Evolutionary conservation across 148 eudicot species (phyloP).

Genomic region (Rhododendron ferrugineum): DNA sequence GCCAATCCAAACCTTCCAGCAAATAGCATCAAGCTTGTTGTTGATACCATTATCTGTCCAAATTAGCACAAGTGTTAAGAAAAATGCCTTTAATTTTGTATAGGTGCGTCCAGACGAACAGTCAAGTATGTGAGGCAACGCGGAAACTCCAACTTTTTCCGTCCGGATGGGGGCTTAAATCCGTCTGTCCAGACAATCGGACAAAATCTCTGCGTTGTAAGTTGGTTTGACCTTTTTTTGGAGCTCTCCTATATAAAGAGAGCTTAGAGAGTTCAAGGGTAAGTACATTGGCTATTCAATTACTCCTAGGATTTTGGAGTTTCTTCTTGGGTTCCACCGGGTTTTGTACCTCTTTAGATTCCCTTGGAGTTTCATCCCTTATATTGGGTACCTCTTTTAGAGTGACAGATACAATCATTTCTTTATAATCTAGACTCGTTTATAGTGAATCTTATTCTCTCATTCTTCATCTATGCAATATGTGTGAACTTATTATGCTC

Average conservation of each 20-base stretch:
- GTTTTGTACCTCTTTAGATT: too few relatives aligned
- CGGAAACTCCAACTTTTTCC: background rate
- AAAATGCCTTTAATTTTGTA: background rate
- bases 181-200: background rate
- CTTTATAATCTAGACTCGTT: too few relatives aligned
- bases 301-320: too few relatives aligned
- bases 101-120: background rate
- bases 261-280: too few relatives aligned
- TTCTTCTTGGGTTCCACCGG: background rate
- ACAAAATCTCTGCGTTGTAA: background rate
- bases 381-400: background rate
- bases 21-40: slow-evolving; percentile 86
- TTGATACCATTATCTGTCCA: slow-evolving; percentile 80
- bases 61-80: background rate
- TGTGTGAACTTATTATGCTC: too few relatives aligned
- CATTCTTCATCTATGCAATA: too few relatives aligned
- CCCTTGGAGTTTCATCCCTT: too few relatives aligned
- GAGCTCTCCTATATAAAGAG: too few relatives aligned
- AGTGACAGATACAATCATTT: too few relatives aligned
- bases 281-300: too few relatives aligned
- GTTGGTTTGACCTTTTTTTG: background rate
- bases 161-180: background rate
- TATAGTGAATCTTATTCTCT: background rate
- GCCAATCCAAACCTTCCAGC: slow-evolving; percentile 96
- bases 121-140: background rate